Base-by-base conservation (phyloP, 1,139 yeast species). In the Hyphopichia khmerensis region DNA sequence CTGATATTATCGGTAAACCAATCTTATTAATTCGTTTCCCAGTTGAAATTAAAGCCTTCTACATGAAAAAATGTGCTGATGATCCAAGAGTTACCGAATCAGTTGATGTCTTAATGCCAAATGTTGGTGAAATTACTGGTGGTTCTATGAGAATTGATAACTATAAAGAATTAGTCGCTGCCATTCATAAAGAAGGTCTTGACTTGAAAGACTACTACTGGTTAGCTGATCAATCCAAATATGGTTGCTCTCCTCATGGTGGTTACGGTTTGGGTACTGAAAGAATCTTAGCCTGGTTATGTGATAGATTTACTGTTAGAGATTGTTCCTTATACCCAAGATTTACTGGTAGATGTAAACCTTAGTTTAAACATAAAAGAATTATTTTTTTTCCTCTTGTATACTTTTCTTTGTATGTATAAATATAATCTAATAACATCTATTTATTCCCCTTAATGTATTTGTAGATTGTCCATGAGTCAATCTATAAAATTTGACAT, bases 201-300 rank as follows among this genome's bases (percentile, higher is more conserved):
- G 84, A 84, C 61, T 79, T 89, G 46, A 75, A 72, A 24, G 74
- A 84, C 24, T 93, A 93, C 79, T 91, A 93, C 76, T 93, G 98
- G 98, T 93, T 88, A 71, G 80, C 83, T 48, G 99, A 93, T 65
- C 95, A 86, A 72, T 84, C 99, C 71, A 86, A 86, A 70, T 91
- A 95, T 69, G 99, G 99, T 65, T 85, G 98, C 21, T 88, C 89
- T 70, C 97, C 97, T 39, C 99, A 93, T 63, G 99, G 99, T 67
- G 99, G 99, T 53, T 93, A 93, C 71, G 99, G 99, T 59, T 71
- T 93, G 52, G 99, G 99, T 53, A 88, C 97, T 40, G 99, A 93
- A 75, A 87, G 99, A 72, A 88, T 93, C 58, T 77, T 93, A 55
- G 99, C 99, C 32, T 93, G 99, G 99, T 79, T 93, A 64, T 90